Evolutionary conservation across 1,139 yeast genomes (phyloP).

Genomic region (Hansenula lynferdii): DNA sequence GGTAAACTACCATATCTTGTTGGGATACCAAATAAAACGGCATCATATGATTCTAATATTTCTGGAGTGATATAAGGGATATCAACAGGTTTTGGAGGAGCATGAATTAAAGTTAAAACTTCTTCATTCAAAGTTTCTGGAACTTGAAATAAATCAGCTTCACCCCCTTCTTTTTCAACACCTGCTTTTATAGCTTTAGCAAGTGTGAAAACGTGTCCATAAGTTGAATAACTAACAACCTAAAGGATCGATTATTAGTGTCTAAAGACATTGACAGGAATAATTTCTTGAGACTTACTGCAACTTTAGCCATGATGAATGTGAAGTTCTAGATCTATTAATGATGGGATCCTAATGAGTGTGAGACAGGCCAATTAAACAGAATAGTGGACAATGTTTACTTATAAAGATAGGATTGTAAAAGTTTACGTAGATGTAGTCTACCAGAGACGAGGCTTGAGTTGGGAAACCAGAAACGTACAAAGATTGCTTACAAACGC

Average conservation of each 20-base stretch:
- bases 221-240: constrained; percentile 74
- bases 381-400: no score
- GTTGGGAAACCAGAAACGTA: no score
- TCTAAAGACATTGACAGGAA: background rate
- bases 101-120: constrained; percentile 54
- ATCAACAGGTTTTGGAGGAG: constrained; percentile 62
- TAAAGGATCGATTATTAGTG: background rate
- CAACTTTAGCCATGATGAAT: constrained; percentile 19
- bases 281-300: constrained; percentile 8
- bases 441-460: no score
- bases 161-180: constrained; percentile 65
- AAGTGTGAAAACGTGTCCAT: constrained; percentile 68
- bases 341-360: no score
- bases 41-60: constrained; percentile 60
- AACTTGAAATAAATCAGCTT: constrained; percentile 68
- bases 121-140: constrained; percentile 72
- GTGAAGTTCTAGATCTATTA: no score
- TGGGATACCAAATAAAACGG: constrained; percentile 75
- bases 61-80: constrained; percentile 63
- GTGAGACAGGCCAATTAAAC: no score
- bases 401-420: no score
- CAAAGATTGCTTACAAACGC: no score
- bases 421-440: no score
- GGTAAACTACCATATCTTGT: constrained; percentile 81
- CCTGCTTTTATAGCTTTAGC: constrained; percentile 70